Evolutionary conservation across 179 eudicot species (phyloP), one percentile per base, ranked within the genome.

Genomic region (Silene coronaria): DNA sequence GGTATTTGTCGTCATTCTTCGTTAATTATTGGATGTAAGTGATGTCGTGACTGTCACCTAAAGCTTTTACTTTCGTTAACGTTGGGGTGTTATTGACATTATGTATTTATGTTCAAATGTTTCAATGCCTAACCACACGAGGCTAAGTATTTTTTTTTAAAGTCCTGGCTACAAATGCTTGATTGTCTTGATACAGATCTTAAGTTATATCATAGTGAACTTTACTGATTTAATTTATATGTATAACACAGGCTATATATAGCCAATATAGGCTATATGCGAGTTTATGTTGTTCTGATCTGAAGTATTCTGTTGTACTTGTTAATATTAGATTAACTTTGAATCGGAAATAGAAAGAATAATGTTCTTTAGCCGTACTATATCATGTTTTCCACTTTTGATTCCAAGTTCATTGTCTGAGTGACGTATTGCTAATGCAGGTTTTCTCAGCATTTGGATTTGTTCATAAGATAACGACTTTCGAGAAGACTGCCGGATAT

Each of bases 401-500:
- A 22, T 32, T 19, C n/a, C 3, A 28, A 38, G 7, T 67, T 57
- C 34, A 67, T 74, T 27, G 26, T 48, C 46, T 61, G 26, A 77
- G 67, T 38, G 38, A 17, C 70, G 72, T 80, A 27, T 78, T 76
- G 73, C 26, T 57, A 60, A 73, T 92, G 82, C 86, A 96, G 99
- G 99, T 96, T 4, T 93, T 96, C 80, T 96, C 99, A 22, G 96
- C 99, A 27, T 96, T 96, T 82, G 99, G 99, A 63, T 87, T 90
- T 85, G 99, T 96, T 69, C 99, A 96, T 72, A 96, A 96, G 85
- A 96, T 96, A 55, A 93, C 99, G 27, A 96, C 99, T 45, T 96
- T 96, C 82, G 99, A 96, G 87, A 96, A 96, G 88, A 96, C 99
- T 51, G 99, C 99, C 74, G 99, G 99, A 38, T 95, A 92, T 79